Evolutionary conservation across 2,329 filamentous ascomycete species (phyloP).

Genomic region (Exophiala spinifera): DNA sequence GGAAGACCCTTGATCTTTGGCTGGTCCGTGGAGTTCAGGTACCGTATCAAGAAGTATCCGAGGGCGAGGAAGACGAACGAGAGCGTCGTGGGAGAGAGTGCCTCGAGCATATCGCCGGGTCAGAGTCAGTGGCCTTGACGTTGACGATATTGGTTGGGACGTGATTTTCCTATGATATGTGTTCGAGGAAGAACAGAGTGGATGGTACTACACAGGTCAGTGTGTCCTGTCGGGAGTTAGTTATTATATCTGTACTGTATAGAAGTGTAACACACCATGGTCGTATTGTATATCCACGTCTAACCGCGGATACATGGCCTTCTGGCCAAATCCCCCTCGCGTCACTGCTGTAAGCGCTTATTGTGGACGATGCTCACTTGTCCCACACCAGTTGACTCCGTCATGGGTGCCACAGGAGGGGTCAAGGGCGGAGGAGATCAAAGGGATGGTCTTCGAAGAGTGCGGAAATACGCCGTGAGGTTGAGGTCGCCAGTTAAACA

Average conservation of each 20-base stretch:
- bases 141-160: too few relatives aligned
- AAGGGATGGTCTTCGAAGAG: too few relatives aligned
- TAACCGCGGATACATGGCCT: too few relatives aligned
- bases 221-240: too few relatives aligned
- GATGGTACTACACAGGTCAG: too few relatives aligned
- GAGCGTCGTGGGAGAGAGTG: constrained; percentile 23
- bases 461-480: too few relatives aligned
- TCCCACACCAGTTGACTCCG: not conserved
- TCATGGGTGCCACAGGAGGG: not conserved
- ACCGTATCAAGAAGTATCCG: constrained; percentile 41
- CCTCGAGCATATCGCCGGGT: too few relatives aligned
- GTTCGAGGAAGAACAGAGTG: not conserved
- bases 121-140: too few relatives aligned
- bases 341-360: too few relatives aligned
- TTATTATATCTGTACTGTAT: too few relatives aligned
- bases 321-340: not conserved
- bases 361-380: not conserved
- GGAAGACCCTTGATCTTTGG: constrained; percentile 61
- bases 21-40: constrained; percentile 51
- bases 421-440: not conserved
- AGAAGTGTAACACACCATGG: not conserved
- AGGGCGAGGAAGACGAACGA: constrained; percentile 37
- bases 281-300: not conserved
- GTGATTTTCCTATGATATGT: too few relatives aligned
- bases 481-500: too few relatives aligned